Evolutionary conservation across 345 rosid species (phyloP).

Genomic region (Lepidium sativum): DNA sequence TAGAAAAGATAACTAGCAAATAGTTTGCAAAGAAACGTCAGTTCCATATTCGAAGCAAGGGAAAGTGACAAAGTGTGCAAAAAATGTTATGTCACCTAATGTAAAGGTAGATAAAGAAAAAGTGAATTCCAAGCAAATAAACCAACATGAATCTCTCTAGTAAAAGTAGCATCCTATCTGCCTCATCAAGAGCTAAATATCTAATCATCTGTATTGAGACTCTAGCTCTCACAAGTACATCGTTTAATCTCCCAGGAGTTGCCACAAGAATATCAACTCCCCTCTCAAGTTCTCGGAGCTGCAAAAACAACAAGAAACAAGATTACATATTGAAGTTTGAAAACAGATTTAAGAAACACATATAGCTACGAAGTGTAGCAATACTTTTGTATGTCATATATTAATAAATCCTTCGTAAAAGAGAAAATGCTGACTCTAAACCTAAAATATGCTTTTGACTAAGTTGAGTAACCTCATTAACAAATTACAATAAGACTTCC

Average conservation of each 20-base stretch:
- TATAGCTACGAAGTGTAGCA: neutral
- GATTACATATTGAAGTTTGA: neutral
- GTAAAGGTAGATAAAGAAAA: conserved; percentile 2
- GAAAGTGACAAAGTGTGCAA: neutral
- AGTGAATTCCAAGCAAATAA: neutral
- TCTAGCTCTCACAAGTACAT: conserved; percentile 89
- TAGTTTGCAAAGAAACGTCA: neutral
- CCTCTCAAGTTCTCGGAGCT: conserved; percentile 91
- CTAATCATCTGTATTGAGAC: conserved; percentile 89
- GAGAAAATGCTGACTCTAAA: neutral
- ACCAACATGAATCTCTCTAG: conserved; percentile 87
- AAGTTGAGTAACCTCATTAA: neutral
- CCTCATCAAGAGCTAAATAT: conserved; percentile 91
- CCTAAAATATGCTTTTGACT: neutral
- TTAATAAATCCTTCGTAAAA: neutral
- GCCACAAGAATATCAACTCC: conserved; percentile 99
- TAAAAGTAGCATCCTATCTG: conserved; percentile 99
- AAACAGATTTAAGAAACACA: neutral
- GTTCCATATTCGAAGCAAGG: neutral
- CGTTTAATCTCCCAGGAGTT: conserved; percentile 96
- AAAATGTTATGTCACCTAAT: neutral
- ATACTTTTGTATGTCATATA: neutral
- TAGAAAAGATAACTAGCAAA: neutral
- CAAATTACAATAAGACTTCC: too few species aligned
- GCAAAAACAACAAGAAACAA: conserved; percentile 27